Conservation (phyloP, 208 protist genomes). For the Leishmania amazonensis region DNA sequence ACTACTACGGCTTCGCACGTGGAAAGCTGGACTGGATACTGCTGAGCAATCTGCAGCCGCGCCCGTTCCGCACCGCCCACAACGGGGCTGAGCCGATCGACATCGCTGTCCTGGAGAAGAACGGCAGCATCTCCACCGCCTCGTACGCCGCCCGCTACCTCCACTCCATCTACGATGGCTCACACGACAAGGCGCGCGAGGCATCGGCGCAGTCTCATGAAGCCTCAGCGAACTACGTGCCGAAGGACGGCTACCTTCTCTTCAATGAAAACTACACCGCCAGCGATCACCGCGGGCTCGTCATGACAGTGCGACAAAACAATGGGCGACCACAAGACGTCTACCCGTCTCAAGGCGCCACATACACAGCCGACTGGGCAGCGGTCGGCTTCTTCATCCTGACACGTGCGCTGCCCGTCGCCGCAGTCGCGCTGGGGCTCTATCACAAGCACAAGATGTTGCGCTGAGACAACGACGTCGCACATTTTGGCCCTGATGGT, state of each 20-base stretch:
- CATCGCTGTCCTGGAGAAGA: slow-evolving; percentile 29
- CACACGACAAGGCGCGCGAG: slow-evolving; percentile 15
- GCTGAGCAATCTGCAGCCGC: slow-evolving; percentile 59
- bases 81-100: slow-evolving; percentile 33
- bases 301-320: slow-evolving; percentile 59
- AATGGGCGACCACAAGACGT: slow-evolving; percentile 31
- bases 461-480: neutral
- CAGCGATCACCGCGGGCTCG: slow-evolving; percentile 74
- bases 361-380: slow-evolving; percentile 40
- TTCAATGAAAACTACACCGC: slow-evolving; percentile 72
- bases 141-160: slow-evolving; percentile 29
- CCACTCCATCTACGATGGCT: slow-evolving; percentile 19
- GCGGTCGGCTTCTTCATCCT: slow-evolving; percentile 37
- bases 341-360: slow-evolving; percentile 50
- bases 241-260: slow-evolving; percentile 59
- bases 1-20: slow-evolving; percentile 61
- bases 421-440: slow-evolving; percentile 18
- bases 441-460: slow-evolving; percentile 13
- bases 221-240: slow-evolving; percentile 19
- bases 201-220: slow-evolving; percentile 9
- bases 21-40: slow-evolving; percentile 85
- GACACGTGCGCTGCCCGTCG: slow-evolving; percentile 31
- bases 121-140: slow-evolving; percentile 27
- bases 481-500: neutral
- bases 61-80: slow-evolving; percentile 20